phyloP scores from a whole-genome alignment of 495 filamentous ascomycete genomes.

The Talaromyces wortmannii region DNA sequence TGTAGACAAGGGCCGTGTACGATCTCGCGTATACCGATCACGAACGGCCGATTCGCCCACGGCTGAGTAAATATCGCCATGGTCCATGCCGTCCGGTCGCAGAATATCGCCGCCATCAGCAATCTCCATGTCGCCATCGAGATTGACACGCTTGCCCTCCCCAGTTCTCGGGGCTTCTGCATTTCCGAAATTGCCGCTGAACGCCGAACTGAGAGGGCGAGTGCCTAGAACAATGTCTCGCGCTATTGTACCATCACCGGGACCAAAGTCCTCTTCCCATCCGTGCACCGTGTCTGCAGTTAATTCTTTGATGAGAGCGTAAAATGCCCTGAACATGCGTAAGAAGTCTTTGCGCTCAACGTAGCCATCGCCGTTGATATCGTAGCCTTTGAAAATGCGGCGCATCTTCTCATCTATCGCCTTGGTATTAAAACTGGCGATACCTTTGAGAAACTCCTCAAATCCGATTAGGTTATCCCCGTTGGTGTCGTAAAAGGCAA shows the following conservation, averaged over 20 bases:
- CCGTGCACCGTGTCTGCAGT: conserved; percentile 76
- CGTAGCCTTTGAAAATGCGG: conserved; percentile 82
- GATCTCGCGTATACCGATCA: conserved; percentile 25
- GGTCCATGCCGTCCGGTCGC: conserved; percentile 37
- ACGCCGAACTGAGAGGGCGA: conserved; percentile 72
- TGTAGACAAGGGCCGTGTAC: neutral
- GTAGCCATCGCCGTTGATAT: conserved; percentile 84
- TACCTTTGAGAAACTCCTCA: conserved; percentile 77
- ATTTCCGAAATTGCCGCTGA: conserved; percentile 55
- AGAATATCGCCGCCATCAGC: conserved; percentile 45
- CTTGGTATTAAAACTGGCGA: conserved; percentile 75
- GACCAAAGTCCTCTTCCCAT: conserved; percentile 73
- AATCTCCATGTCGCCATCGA: conserved; percentile 56
- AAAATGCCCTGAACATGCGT: conserved; percentile 85
- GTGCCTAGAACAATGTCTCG: conserved; percentile 67
- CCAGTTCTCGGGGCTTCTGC: conserved; percentile 50
- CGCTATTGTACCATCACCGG: conserved; percentile 46
- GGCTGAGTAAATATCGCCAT: conserved; percentile 38
- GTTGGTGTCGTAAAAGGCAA: conserved; percentile 92
- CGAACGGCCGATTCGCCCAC: conserved; percentile 41
- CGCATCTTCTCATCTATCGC: conserved; percentile 55
- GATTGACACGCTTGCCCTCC: conserved; percentile 55
- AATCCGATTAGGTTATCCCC: conserved; percentile 88
- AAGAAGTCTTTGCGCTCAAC: conserved; percentile 86
- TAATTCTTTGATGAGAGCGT: conserved; percentile 77